These are phyloP conservation scores for Auriscalpium orientale DNA, from an alignment of 768 basidiomycete species.

Conservation along the genomic window DNA sequence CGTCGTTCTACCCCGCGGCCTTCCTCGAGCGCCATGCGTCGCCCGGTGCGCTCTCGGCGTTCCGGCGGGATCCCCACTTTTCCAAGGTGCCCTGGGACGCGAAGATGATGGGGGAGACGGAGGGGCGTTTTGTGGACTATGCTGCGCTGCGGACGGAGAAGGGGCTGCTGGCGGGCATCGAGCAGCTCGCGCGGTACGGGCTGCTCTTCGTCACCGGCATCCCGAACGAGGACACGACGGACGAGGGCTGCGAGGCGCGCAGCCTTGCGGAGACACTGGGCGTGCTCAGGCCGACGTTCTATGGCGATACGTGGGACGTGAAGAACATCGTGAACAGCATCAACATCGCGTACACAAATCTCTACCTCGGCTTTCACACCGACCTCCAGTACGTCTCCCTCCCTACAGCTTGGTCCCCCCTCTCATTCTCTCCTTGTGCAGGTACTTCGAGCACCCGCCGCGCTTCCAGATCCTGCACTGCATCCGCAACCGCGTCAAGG, in stretches of 20 bases:
- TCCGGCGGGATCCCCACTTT: slow-evolving; percentile 34
- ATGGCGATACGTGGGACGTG: slow-evolving; percentile 87
- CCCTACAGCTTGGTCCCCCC: background rate
- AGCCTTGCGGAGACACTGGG: slow-evolving; percentile 63
- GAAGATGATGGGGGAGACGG: background rate
- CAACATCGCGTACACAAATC: slow-evolving; percentile 94
- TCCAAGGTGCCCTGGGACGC: slow-evolving; percentile 37
- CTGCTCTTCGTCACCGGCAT: slow-evolving; percentile 68
- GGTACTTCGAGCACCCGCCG: slow-evolving; percentile 88
- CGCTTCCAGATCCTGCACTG: slow-evolving; percentile 91
- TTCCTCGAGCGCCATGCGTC: slow-evolving; percentile 47
- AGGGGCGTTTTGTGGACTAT: slow-evolving; percentile 35
- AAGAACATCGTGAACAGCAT: slow-evolving; percentile 61
- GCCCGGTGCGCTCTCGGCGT: slow-evolving; percentile 25
- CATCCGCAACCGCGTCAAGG: slow-evolving; percentile 73
- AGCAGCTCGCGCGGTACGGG: slow-evolving; percentile 66
- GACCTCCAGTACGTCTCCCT: slow-evolving; percentile 72
- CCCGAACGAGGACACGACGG: slow-evolving; percentile 49
- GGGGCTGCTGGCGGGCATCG: slow-evolving; percentile 51
- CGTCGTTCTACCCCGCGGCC: slow-evolving; percentile 41
- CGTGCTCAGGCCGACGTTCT: slow-evolving; percentile 79
- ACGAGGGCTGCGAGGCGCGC: slow-evolving; percentile 59
- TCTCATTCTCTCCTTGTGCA: slow-evolving; percentile 21
- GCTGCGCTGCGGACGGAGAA: slow-evolving; percentile 34
- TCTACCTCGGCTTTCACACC: slow-evolving; percentile 85